A percentile compares a stretch with the other conserved stretches of the same genome.
These are phyloP conservation scores for Lactuca saligna DNA, from an alignment of 129 eudicot genomes.

Conservation along the genomic window DNA sequence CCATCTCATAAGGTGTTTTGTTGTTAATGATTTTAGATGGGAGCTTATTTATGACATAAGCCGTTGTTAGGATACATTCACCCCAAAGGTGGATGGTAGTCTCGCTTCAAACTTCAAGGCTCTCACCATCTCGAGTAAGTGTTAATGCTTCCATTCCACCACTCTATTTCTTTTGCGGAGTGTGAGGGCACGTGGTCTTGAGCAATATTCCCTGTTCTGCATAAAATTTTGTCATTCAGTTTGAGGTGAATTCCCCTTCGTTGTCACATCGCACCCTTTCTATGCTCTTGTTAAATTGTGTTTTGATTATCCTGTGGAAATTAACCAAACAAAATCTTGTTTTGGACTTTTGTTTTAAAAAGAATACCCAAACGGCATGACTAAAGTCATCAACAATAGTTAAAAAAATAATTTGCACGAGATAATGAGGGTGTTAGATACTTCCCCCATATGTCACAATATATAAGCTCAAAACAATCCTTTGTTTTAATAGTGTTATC, in stretches of 20 bases:
- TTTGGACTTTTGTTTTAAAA: not conserved
- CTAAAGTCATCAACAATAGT: constrained; percentile 6
- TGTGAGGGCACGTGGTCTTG: not conserved
- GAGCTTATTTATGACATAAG: not conserved
- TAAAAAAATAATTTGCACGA: not conserved
- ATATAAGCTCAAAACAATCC: not conserved
- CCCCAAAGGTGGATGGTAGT: too few species aligned
- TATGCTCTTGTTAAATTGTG: not conserved
- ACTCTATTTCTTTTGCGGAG: not conserved
- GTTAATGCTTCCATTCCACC: not conserved
- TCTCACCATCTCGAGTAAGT: not conserved
- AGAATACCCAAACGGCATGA: not conserved
- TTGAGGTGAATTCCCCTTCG: not conserved
- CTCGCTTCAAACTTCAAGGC: too few species aligned
- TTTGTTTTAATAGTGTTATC: not conserved
- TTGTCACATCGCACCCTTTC: not conserved
- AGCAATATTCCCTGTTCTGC: not conserved
- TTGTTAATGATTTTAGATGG: not conserved
- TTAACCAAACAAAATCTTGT: too few species aligned
- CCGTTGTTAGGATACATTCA: too few species aligned
- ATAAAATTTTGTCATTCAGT: not conserved
- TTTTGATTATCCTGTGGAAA: not conserved
- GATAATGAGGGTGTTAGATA: not conserved
- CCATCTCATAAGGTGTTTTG: not conserved
- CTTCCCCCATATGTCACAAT: not conserved